A percentile compares a stretch with the other conserved stretches of the same genome.
Evolutionary conservation across 106 monocot genomes (phyloP).

Genomic region (Dendrobium catenatum): DNA sequence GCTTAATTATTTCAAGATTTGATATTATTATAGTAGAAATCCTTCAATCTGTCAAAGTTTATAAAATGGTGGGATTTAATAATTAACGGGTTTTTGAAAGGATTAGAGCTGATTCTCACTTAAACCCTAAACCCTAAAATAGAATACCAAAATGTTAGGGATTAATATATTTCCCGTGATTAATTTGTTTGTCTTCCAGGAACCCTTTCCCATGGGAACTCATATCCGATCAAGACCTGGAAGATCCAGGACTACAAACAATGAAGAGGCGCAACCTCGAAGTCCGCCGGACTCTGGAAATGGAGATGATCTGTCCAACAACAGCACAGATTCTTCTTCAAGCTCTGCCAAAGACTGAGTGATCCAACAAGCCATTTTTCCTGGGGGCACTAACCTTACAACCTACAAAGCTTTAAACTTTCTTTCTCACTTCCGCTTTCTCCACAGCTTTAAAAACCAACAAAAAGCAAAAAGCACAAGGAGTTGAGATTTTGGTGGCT

Average conservation of each 20-base stretch:
- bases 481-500: slow-evolving; percentile 7
- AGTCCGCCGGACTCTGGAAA: slow-evolving; percentile 18
- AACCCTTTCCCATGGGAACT: slow-evolving; percentile 59
- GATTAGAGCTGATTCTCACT: no score
- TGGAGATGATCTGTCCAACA: slow-evolving; percentile 14
- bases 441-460: no score
- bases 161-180: no score
- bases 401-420: neutral
- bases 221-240: slow-evolving; percentile 57
- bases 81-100: no score
- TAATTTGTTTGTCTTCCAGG: slow-evolving; percentile 15
- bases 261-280: slow-evolving; percentile 38
- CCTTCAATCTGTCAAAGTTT: no score
- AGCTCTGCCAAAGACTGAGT: slow-evolving; percentile 37
- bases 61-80: no score
- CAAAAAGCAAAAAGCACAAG: neutral
- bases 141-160: no score
- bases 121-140: no score
- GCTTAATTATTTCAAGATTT: no score
- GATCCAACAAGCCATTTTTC: slow-evolving; percentile 8
- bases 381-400: neutral
- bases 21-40: no score
- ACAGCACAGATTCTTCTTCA: slow-evolving; percentile 7
- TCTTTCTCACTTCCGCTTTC: neutral
- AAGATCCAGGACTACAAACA: slow-evolving; percentile 22